Conservation (phyloP, 139 green algal genomes). For the Chlamydomonas incerta region DNA sequence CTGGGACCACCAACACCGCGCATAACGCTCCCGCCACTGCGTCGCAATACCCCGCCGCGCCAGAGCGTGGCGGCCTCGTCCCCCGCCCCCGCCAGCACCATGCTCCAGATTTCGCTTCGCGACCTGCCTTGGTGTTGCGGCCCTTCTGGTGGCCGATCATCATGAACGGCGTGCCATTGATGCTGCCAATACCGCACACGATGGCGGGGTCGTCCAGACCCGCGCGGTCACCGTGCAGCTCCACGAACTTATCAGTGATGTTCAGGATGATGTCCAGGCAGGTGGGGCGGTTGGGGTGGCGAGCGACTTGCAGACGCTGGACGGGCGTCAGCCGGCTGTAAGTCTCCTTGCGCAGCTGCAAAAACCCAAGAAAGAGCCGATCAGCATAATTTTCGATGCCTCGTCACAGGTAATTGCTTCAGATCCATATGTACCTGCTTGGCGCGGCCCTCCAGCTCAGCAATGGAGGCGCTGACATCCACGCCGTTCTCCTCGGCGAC, state of each 20-base stretch:
- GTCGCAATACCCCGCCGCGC: too few species aligned
- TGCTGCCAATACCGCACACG: slow-evolving; percentile 93
- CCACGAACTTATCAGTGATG: slow-evolving; percentile 96
- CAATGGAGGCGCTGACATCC: slow-evolving; percentile 88
- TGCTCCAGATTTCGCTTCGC: too few species aligned
- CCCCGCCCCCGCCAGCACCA: too few species aligned
- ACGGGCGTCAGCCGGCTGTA: slow-evolving; percentile 93
- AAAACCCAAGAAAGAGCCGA: too few species aligned
- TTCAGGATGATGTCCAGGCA: slow-evolving; percentile 98
- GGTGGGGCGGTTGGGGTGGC: slow-evolving; percentile 95
- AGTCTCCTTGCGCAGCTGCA: slow-evolving; percentile 92
- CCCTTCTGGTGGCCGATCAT: slow-evolving; percentile 99
- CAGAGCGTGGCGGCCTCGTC: too few species aligned
- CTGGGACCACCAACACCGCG: too few species aligned
- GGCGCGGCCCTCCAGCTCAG: slow-evolving; percentile 86
- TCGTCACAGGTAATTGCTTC: too few species aligned
- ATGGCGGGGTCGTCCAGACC: slow-evolving; percentile 95
- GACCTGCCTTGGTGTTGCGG: slow-evolving; percentile 91
- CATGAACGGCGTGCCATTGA: slow-evolving; percentile 95
- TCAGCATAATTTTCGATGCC: too few species aligned
- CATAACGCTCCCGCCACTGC: too few species aligned
- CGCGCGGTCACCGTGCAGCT: slow-evolving; percentile 96
- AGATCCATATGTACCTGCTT: too few species aligned
- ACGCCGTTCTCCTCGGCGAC: slow-evolving; percentile 95
- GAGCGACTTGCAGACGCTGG: slow-evolving; percentile 94